Conservation (phyloP, 2,329 filamentous ascomycete species). For the Exserohilum turcica region DNA sequence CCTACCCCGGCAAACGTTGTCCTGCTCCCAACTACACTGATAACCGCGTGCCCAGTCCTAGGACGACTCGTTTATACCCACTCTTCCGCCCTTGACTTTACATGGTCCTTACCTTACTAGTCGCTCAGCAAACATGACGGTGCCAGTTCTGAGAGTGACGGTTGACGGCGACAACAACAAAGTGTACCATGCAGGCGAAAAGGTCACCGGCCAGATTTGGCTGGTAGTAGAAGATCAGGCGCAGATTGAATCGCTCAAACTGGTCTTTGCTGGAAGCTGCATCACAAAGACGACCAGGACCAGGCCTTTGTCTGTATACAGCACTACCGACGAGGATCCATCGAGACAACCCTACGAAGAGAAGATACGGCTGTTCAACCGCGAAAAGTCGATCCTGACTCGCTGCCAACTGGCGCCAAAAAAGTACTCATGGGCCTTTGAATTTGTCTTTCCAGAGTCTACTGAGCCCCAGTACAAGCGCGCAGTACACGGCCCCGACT, state of each 20-base stretch:
- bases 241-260: slow-evolving; percentile 33
- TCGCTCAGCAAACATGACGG: slow-evolving; percentile 30
- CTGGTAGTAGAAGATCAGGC: slow-evolving; percentile 35
- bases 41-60: slow-evolving; percentile 33
- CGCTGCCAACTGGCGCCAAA: slow-evolving; percentile 26
- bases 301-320: slow-evolving; percentile 28
- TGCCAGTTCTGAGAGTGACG: slow-evolving; percentile 34
- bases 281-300: slow-evolving; percentile 41
- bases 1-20: slow-evolving; percentile 38
- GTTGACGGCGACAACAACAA: slow-evolving; percentile 39
- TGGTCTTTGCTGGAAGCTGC: slow-evolving; percentile 41
- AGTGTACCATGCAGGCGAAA: slow-evolving; percentile 40
- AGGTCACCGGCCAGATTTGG: slow-evolving; percentile 42
- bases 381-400: slow-evolving; percentile 31
- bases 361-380: slow-evolving; percentile 36
- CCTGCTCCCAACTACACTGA: slow-evolving; percentile 34
- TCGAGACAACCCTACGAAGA: slow-evolving; percentile 35
- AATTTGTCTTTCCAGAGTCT: slow-evolving; percentile 42
- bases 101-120: slow-evolving; percentile 37
- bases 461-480: slow-evolving; percentile 37
- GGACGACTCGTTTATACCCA: slow-evolving; percentile 20
- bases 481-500: slow-evolving; percentile 35
- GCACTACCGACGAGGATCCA: slow-evolving; percentile 19
- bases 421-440: slow-evolving; percentile 43
- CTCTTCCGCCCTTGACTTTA: slow-evolving; percentile 25